A percentile compares a stretch with the other conserved stretches of the same genome.
These are phyloP conservation scores for Haplosporangium sp. DNA, from an alignment of 371 early-diverging fungal species.

Conservation along the genomic window DNA sequence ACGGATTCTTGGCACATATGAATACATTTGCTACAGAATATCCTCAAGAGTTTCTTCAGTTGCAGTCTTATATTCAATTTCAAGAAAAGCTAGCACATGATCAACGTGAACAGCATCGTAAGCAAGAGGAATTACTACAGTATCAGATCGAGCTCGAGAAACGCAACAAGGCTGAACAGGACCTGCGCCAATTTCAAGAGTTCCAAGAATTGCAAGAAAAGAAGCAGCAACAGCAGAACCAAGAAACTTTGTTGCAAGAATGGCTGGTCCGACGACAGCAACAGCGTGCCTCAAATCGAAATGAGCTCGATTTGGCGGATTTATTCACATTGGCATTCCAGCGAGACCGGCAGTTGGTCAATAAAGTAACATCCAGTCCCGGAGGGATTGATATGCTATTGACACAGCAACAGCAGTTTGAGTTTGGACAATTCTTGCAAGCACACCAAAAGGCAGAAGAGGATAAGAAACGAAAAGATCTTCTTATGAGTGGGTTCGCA, in stretches of 20 bases:
- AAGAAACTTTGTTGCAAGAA: constrained; percentile 30
- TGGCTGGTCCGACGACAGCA: constrained; percentile 49
- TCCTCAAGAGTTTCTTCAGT: constrained; percentile 50
- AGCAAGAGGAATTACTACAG: constrained; percentile 38
- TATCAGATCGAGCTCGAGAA: constrained; percentile 51
- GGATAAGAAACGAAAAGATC: constrained; percentile 26
- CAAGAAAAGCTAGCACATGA: constrained; percentile 34
- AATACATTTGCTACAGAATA: constrained; percentile 50
- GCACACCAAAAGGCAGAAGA: constrained; percentile 28
- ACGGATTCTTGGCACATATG: constrained; percentile 51
- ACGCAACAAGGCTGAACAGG: constrained; percentile 48
- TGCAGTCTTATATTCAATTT: constrained; percentile 49
- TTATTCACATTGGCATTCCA: constrained; percentile 50
- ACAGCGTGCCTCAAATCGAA: constrained; percentile 25
- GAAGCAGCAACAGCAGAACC: constrained; percentile 27
- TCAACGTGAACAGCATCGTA: constrained; percentile 31
- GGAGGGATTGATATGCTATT: constrained; percentile 48
- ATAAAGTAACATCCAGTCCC: constrained; percentile 31
- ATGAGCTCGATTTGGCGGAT: constrained; percentile 46
- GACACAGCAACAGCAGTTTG: constrained; percentile 49
- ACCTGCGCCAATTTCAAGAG: constrained; percentile 44
- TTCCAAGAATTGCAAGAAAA: constrained; percentile 44
- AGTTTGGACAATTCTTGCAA: constrained; percentile 50
- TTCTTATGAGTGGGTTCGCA: constrained; percentile 10
- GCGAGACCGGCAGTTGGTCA: constrained; percentile 39